Evolutionary conservation across 106 monocot genomes (phyloP), one percentile per base, ranked within the genome.

Genomic region (Dactylorhiza incarnata): DNA sequence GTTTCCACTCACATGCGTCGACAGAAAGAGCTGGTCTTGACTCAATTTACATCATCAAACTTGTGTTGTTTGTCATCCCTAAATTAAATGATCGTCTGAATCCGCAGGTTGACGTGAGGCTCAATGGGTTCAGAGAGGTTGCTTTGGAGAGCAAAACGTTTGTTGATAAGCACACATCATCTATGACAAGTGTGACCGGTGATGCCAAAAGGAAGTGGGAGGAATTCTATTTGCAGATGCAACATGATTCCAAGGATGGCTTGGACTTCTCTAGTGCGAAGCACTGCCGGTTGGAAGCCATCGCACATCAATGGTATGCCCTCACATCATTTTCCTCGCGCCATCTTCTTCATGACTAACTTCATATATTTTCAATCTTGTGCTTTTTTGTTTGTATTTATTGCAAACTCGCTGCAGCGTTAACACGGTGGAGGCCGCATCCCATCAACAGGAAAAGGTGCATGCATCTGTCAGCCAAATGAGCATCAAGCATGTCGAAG

Each of bases 181-280:
- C 73, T 0, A 69, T 84, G 14, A 72, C 83, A 17, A 45, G 72
- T 54, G 78, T 82, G 5, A 85, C 84, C 20, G 71, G 79, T 54
- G 89, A 91, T 51, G 86, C 94, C 48, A 99, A 94, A 81, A 86
- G 94, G 70, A 99, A 94, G 77, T 94, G 97, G 94, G 87, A 99
- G 62, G 78, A 76, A 15, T 89, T 91, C 45, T 88, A 82, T 0
- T 11, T 54, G 56, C 72, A 87, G 45, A 87, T 87, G 49, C 81
- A 91, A 26, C 83, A 80, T 72, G 76, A 80, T 76, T 86, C 65
- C 13, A 78, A 49, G 47, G 94, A 94, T 56, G 86, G 86, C 73
- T 84, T 85, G 25, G 76, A 85, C 15, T 91, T 87, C 73, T 80
- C 89, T 71, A 79, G 85, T 58, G 84, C 84, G 14, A 99, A 99